Percentiles rank a stretch among this genome's conserved stretches.
Conservation (phyloP, 1,139 yeast species). For the Taphrina sp. region DNA sequence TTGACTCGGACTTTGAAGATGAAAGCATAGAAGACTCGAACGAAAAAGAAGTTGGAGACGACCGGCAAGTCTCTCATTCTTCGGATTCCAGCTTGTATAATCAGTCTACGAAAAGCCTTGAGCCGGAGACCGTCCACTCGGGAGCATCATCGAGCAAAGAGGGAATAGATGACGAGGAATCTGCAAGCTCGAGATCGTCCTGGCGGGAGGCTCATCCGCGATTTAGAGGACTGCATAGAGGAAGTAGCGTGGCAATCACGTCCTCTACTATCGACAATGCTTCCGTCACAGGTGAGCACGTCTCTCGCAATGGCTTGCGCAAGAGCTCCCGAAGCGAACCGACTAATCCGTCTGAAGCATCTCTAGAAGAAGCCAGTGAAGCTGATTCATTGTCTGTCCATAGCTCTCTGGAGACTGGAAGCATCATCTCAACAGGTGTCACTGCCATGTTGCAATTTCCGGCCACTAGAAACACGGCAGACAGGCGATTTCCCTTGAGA, state of each 20-base stretch:
- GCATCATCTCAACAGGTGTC: background rate
- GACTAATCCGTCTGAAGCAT: background rate
- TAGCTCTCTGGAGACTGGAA: constrained; percentile 1
- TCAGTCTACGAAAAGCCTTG: background rate
- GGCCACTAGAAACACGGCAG: background rate
- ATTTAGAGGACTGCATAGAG: no score
- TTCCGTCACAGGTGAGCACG: background rate
- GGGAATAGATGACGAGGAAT: background rate
- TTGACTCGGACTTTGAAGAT: background rate
- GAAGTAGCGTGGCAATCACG: background rate
- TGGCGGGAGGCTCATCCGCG: no score
- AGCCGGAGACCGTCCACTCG: background rate
- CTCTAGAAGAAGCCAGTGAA: constrained; percentile 5
- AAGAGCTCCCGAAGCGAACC: constrained; percentile 3
- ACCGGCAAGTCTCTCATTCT: background rate
- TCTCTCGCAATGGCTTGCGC: background rate
- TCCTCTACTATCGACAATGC: background rate
- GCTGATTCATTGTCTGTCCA: constrained; percentile 6
- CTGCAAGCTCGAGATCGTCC: background rate
- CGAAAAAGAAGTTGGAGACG: background rate
- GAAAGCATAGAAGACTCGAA: background rate
- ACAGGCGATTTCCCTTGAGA: background rate
- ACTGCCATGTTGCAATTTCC: no score
- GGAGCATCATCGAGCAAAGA: background rate
- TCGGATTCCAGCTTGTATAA: background rate